Evolutionary conservation across 2,329 filamentous ascomycete species (phyloP).

Genomic region (Byssoonygena ceratinophila): DNA sequence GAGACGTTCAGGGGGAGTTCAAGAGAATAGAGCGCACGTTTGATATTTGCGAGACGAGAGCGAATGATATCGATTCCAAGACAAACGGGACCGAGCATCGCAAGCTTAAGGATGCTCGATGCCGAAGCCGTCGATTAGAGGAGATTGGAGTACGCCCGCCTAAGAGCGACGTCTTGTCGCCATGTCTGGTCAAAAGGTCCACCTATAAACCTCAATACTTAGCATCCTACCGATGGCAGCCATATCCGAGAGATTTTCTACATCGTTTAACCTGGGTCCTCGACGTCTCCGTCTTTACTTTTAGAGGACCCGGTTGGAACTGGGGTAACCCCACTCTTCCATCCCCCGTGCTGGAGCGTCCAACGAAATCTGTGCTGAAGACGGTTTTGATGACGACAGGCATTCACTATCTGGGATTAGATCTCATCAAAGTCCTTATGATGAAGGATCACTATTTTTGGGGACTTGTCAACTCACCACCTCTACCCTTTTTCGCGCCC

Average conservation of each 20-base stretch:
- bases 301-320: constrained; percentile 11
- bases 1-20: constrained; percentile 47
- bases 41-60: constrained; percentile 13
- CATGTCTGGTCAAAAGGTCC: background rate
- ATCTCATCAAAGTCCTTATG: constrained; percentile 57
- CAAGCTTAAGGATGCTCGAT: background rate
- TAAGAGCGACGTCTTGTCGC: background rate
- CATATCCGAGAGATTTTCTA: constrained; percentile 24
- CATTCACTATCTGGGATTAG: constrained; percentile 55
- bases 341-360: constrained; percentile 17
- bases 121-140: background rate
- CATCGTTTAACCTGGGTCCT: constrained; percentile 13
- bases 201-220: constrained; percentile 46
- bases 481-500: constrained; percentile 36
- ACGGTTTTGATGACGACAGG: constrained; percentile 40
- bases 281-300: constrained; percentile 1
- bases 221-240: constrained; percentile 40
- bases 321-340: constrained; percentile 1
- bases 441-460: constrained; percentile 71
- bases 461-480: constrained; percentile 42
- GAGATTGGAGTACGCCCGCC: background rate
- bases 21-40: constrained; percentile 42
- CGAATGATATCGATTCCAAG: background rate
- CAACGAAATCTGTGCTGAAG: constrained; percentile 39
- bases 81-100: background rate